Base-by-base conservation (phyloP, 2,329 filamentous ascomycete genomes). In the Fusarium devonianum region DNA sequence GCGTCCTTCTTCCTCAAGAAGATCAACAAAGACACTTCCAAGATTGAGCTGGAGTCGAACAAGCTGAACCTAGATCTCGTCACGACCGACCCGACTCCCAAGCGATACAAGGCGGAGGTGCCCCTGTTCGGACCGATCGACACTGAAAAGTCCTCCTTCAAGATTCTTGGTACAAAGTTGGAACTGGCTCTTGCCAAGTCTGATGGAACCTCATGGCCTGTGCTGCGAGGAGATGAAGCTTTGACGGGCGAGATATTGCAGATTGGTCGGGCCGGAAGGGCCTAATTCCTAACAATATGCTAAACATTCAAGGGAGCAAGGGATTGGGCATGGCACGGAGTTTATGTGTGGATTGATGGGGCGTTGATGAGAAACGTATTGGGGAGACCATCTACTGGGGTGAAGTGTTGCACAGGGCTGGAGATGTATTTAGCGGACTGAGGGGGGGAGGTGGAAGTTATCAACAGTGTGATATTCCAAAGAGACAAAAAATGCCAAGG, bases 1-100 rank as follows among this genome's bases (percentile, higher is more conserved):
- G 92, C 89, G 2, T 94, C 90, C 7, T 88, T 97, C 62, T 99
- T 96, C 75, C 81, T 97, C 44, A 99, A 97, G 79, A 97, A 97
- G 77, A 96, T 99, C 65, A 85, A 92, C 75, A 95, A 93, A 74
- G 82, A 87, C 17, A 82, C 77, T 18, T 89, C 91, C 40, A 87
- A 82, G 59, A 81, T 97, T 34, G 77, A 81, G 17, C 93, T 97
- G 69, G 71, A 77, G 25, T 67, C 81, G 3, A 77, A 80, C 36
- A 77, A 82, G 35, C 73, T 97, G 39, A 79, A 81, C 9, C 81
- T 99, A 32, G 90, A 99, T 69, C 81, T 99, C 28, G 85, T 83
- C n/a, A 99, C 94, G 7, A 84, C 82, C 22, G 93, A 97, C 68
- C 79, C 84, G 49, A 83, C 75, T 17, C 80, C 81, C 5, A 97